phyloP scores from a whole-genome alignment of 768 basidiomycete species.

The Lentinula edodes region DNA sequence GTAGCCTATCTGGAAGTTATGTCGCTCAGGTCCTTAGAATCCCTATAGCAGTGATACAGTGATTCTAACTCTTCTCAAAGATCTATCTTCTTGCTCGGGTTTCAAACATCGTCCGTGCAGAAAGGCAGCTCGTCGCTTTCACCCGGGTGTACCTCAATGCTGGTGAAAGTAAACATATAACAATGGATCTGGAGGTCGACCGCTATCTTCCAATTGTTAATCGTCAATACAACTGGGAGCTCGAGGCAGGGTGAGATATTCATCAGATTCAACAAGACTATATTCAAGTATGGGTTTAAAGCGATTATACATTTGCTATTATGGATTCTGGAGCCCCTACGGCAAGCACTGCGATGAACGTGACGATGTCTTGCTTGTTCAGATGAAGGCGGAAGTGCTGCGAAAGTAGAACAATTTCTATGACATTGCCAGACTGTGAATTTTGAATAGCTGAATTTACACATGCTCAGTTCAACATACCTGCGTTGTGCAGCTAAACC shows the following conservation, averaged over 20 bases:
- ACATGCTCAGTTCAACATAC: background rate
- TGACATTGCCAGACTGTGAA: background rate
- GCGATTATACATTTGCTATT: slow-evolving; percentile 18
- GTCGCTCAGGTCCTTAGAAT: slow-evolving; percentile 15
- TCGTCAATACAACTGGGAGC: slow-evolving; percentile 17
- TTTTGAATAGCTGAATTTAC: background rate
- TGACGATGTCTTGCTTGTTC: slow-evolving; percentile 17
- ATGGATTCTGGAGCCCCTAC: slow-evolving; percentile 14
- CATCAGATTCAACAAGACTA: background rate
- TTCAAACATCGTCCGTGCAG: slow-evolving; percentile 13
- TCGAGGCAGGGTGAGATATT: slow-evolving; percentile 14
- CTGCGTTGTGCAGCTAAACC: background rate
- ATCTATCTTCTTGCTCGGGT: slow-evolving; percentile 18
- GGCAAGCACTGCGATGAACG: slow-evolving; percentile 14
- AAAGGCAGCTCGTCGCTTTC: slow-evolving; percentile 19
- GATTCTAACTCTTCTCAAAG: background rate
- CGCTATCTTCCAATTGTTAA: slow-evolving; percentile 17
- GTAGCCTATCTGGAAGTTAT: slow-evolving; percentile 15
- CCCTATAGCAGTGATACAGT: background rate
- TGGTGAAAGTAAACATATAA: slow-evolving; percentile 10
- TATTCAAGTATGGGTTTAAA: background rate
- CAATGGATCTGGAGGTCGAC: slow-evolving; percentile 19
- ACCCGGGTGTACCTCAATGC: slow-evolving; percentile 14
- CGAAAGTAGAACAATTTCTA: no score
- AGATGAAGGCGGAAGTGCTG: background rate